Conservation (phyloP, 768 basidiomycete genomes). For the Tylopilus plumbeoviolaceoides region DNA sequence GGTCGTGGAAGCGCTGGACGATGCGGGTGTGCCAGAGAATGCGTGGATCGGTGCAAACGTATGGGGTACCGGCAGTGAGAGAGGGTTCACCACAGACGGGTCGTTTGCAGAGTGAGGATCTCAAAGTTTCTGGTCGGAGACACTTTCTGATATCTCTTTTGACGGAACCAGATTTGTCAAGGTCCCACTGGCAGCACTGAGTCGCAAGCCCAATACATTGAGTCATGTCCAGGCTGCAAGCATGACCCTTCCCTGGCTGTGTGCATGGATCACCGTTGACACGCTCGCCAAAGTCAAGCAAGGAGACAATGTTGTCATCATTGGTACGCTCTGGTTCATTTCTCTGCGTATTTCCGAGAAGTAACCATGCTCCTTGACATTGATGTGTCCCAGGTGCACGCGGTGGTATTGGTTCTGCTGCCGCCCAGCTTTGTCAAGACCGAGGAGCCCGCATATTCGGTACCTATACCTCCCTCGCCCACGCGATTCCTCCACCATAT, state of each 20-base stretch:
- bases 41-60: constrained; percentile 30
- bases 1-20: constrained; percentile 30
- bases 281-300: constrained; percentile 31
- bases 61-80: constrained; percentile 32
- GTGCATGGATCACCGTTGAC: constrained; percentile 36
- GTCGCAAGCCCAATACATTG: constrained; percentile 28
- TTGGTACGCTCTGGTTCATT: constrained; percentile 15
- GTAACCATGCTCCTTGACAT: not conserved
- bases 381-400: constrained; percentile 26
- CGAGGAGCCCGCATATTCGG: constrained; percentile 32
- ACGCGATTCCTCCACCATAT: constrained; percentile 22
- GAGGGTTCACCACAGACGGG: constrained; percentile 32
- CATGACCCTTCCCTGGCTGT: constrained; percentile 33
- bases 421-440: constrained; percentile 30
- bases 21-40: constrained; percentile 11
- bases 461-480: constrained; percentile 31
- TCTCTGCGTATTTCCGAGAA: not conserved
- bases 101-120: constrained; percentile 33
- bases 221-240: constrained; percentile 28
- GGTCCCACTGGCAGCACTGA: constrained; percentile 27
- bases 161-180: constrained; percentile 21
- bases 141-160: not conserved
- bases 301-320: constrained; percentile 33
- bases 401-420: constrained; percentile 33
- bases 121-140: not conserved